These are phyloP conservation scores for Saccharomycopsis olivae DNA, from an alignment of 805 yeast species.

Conservation along the genomic window DNA sequence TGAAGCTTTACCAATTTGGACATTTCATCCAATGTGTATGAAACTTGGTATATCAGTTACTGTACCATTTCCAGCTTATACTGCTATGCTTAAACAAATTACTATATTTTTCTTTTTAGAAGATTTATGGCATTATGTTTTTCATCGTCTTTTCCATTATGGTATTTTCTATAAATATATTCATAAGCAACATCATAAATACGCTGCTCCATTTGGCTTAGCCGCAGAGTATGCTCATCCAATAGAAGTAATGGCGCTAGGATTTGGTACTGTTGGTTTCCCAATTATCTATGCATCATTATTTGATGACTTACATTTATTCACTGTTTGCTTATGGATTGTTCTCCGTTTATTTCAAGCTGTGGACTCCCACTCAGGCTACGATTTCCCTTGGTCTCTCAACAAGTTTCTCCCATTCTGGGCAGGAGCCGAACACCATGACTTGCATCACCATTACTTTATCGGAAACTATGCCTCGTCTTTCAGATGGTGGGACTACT, in stretches of 20 bases:
- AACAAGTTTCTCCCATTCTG: slow-evolving; percentile 70
- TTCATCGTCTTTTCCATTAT: slow-evolving; percentile 63
- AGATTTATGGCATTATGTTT: slow-evolving; percentile 80
- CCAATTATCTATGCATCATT: slow-evolving; percentile 60
- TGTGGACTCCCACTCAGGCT: slow-evolving; percentile 77
- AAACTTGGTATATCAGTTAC: slow-evolving; percentile 63
- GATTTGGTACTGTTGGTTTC: slow-evolving; percentile 73
- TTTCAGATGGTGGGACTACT: slow-evolving; percentile 73
- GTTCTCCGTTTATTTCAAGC: slow-evolving; percentile 68
- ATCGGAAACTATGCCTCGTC: slow-evolving; percentile 75
- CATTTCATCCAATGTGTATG: slow-evolving; percentile 88
- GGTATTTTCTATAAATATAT: slow-evolving; percentile 64
- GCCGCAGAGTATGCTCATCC: slow-evolving; percentile 87
- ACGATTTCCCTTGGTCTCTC: slow-evolving; percentile 76
- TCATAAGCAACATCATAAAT: slow-evolving; percentile 77
- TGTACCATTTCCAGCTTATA: slow-evolving; percentile 75
- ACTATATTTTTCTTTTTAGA: slow-evolving; percentile 73
- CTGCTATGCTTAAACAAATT: slow-evolving; percentile 54
- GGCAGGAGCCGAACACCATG: slow-evolving; percentile 86
- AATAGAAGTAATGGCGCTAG: slow-evolving; percentile 64
- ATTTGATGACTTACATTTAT: slow-evolving; percentile 53
- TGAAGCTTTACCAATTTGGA: slow-evolving; percentile 95
- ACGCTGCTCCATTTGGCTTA: slow-evolving; percentile 78
- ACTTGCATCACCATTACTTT: slow-evolving; percentile 74
- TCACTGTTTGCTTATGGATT: slow-evolving; percentile 68